Conservation (phyloP, 202 grass and related monocot species). For the Schoenoplectus triqueter region DNA sequence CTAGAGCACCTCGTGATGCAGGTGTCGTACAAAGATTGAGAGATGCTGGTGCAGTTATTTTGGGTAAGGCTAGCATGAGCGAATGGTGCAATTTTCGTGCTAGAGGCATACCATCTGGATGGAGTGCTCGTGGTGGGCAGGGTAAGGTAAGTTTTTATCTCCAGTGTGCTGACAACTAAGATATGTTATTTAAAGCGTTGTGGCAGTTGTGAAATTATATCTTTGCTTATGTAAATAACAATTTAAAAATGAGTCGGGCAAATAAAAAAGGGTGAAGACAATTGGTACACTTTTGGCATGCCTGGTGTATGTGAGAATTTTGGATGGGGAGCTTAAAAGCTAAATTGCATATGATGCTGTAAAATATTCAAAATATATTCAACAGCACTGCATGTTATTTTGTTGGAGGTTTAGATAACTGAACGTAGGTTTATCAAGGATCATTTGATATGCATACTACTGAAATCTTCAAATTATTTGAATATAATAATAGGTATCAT, state of each 20-base stretch:
- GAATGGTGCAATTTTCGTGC: conserved; percentile 78
- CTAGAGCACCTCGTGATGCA: conserved; percentile 54
- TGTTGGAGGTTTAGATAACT: neutral
- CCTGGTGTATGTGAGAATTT: neutral
- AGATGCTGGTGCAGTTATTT: conserved; percentile 56
- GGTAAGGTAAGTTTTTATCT: conserved; percentile 37
- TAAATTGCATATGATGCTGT: neutral
- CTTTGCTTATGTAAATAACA: neutral
- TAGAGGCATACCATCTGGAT: conserved; percentile 48
- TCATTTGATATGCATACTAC: neutral
- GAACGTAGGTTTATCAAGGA: neutral
- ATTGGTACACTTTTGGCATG: neutral
- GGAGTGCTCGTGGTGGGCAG: conserved; percentile 72
- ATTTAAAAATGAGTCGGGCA: neutral
- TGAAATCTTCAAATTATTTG: neutral
- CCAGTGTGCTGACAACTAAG: neutral
- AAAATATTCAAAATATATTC: neutral
- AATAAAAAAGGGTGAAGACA: neutral
- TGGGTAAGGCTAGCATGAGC: conserved; percentile 70
- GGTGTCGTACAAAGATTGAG: conserved; percentile 58
- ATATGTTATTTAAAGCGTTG: conserved; percentile 11
- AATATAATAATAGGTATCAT: neutral
- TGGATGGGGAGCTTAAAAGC: neutral
- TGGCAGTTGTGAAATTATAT: neutral
- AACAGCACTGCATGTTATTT: neutral